Evolutionary conservation across 495 filamentous ascomycete genomes (phyloP).

Genomic region (Thozetella sp.): DNA sequence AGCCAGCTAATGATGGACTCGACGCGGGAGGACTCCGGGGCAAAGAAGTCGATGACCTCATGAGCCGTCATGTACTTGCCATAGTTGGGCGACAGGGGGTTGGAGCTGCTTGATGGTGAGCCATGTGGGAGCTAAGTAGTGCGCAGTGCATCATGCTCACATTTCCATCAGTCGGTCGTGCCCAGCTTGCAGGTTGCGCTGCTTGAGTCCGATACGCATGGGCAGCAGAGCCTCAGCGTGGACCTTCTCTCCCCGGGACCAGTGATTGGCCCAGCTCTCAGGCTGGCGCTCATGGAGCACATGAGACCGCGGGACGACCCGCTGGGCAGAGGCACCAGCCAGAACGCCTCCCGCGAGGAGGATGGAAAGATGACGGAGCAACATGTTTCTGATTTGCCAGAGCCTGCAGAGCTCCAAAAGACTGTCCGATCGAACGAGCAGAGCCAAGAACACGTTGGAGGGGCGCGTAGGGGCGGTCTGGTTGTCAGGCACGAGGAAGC

Average conservation of each 20-base stretch:
- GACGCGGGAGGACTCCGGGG: constrained; percentile 39
- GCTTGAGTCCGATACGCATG: constrained; percentile 30
- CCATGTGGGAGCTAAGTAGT: constrained; percentile 69
- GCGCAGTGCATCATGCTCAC: constrained; percentile 10
- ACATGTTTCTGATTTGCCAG: not conserved
- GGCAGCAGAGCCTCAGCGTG: constrained; percentile 17
- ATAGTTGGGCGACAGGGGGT: constrained; percentile 58
- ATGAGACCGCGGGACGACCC: constrained; percentile 26
- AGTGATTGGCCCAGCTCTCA: constrained; percentile 21
- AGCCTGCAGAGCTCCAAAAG: no score
- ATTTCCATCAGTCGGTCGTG: constrained; percentile 32
- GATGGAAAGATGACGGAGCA: not conserved
- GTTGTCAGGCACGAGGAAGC: no score
- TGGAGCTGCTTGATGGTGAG: constrained; percentile 72
- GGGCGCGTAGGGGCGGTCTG: no score
- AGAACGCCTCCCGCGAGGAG: not conserved
- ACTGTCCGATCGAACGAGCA: no score
- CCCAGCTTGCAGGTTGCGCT: constrained; percentile 25
- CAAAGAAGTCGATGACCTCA: constrained; percentile 55
- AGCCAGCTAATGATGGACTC: constrained; percentile 53
- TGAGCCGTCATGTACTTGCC: constrained; percentile 52
- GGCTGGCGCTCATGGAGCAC: constrained; percentile 31
- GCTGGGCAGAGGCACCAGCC: not conserved
- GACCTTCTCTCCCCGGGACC: constrained; percentile 18
- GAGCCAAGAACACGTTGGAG: no score